Evolutionary conservation across 495 filamentous ascomycete genomes (phyloP), one percentile per base, ranked within the genome.

Genomic region (Parathielavia appendiculata): DNA sequence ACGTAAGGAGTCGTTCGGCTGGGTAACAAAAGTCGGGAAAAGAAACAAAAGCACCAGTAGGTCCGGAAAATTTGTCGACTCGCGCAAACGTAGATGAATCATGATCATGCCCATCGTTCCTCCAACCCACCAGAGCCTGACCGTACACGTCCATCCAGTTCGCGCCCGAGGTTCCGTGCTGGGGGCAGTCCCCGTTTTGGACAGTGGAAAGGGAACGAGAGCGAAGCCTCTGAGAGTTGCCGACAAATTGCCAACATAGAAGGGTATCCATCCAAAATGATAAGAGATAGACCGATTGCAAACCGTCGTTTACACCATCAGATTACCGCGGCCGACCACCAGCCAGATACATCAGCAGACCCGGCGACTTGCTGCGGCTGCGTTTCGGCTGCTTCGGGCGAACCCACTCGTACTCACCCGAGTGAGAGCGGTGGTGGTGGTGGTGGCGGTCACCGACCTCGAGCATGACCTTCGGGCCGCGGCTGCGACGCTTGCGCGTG

Each of bases 401-500:
- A 39, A 89, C 84, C 55, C 76, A 75, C 52, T 77, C 72, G 40
- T 71, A 70, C 26, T 71, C 73, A 34, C 70, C 72, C 57, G 77
- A 79, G 69, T 83, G 72, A 54, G 76, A 79, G 64, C 84, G 62
- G 65, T 73, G 51, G 78, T 75, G 23, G 69, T 74, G 62, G 75
- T 68, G 36, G 73, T 61, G 57, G 77, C 78, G 14, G 46, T 32
- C 64, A 48, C 69, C 65, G 58, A 67, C 63, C 57, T 68, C 56
- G 43, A 69, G 61, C 38, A 76, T 66, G 16, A 74, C 63, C 60
- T 73, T 73, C 66, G 86, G 62, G 51, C 58, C 43, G 38, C 62
- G 55, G 57, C 61, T 78, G 35, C 87, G 82, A 59, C 89, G 60
- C 50, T 81, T 75, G 55, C 78, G 74, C 11, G 87, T 88, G 74